Conservation (phyloP, 768 basidiomycete species). For the Tremella mesenterica region DNA sequence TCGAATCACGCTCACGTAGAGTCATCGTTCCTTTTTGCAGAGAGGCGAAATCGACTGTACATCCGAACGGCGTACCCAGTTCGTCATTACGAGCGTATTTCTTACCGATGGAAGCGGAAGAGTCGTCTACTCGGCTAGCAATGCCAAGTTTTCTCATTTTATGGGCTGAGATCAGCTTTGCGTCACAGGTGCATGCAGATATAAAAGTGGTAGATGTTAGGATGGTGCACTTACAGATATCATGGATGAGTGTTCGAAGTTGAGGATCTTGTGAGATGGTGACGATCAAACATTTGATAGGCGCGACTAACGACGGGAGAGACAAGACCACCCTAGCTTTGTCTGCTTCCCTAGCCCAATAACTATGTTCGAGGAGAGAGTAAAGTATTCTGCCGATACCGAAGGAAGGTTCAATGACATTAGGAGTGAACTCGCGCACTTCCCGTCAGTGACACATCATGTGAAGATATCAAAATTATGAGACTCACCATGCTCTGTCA, state of each 20-base stretch:
- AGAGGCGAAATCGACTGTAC: conserved; percentile 93
- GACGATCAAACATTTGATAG: conserved; percentile 93
- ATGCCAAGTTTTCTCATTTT: conserved; percentile 82
- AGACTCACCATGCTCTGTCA: conserved; percentile 67
- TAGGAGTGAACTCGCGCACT: conserved; percentile 94
- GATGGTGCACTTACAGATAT: conserved; percentile 64
- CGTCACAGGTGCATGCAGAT: conserved; percentile 1
- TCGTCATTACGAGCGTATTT: conserved; percentile 98
- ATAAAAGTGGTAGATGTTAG: conserved; percentile 9
- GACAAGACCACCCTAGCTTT: conserved; percentile 88
- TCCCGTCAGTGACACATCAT: conserved; percentile 4
- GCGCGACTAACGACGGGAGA: conserved; percentile 78
- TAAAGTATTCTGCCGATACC: conserved; percentile 95
- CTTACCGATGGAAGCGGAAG: conserved; percentile 86
- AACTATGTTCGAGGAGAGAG: conserved; percentile 85
- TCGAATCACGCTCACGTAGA: conserved; percentile 74
- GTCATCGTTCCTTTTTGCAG: conserved; percentile 89
- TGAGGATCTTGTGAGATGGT: conserved; percentile 79
- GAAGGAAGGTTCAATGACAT: conserved; percentile 98
- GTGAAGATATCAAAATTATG: background rate
- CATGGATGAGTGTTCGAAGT: conserved; percentile 70
- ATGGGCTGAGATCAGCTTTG: conserved; percentile 52
- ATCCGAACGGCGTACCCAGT: conserved; percentile 91
- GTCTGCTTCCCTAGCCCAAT: conserved; percentile 89
- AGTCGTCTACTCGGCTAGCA: conserved; percentile 90